Base-by-base conservation (phyloP, 805 yeast species). In the Metschnikowia arizonensis region DNA sequence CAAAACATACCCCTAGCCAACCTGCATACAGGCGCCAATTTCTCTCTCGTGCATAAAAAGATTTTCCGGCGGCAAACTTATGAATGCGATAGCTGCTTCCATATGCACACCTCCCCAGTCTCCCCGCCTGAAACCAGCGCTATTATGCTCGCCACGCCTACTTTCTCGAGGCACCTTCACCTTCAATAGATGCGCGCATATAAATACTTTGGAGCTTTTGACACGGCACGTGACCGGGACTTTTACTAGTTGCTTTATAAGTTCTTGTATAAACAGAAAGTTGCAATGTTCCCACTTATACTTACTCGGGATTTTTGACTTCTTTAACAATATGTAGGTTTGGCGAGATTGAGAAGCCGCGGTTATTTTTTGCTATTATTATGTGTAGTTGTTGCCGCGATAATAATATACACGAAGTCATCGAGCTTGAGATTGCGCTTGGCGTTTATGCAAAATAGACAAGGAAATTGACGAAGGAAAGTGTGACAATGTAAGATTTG, bases 11-110 rank as follows among this genome's bases (percentile, higher is more conserved):
- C 31, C 39, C 40, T 4, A 29, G 19, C 18, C 3, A 26, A 3
- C 11, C 40, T 19, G 40, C 33, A 37, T 6, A 29, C 9, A 18
- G 9, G 2, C 23, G n/a, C 23, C 24, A 10, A 19, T 10, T n/a
- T n/a, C 25, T 18, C n/a, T 18, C 25, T 25, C 24, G 18, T 29
- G 40, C 40, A 37, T 37, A 37, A 37, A 37, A 37, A 37, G 40
- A 37, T 37, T 37, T 37, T 37, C 40, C 40, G 40, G 40, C 40
- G 34, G 40, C 40, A 37, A 37, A n/a, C 40, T 18, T 19, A 11
- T 18, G 28, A 9, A 28, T 37, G 40, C 40, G 40, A 37, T 37
- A 37, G 40, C 33, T 17, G 11, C 25, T 5, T 9, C 23, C n/a
- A 17, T 14, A 28, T 37, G 33, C 33, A 37, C 24, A 5, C 23